Base-by-base conservation (phyloP, 805 yeast species). In the Nakazawaea pomicola region DNA sequence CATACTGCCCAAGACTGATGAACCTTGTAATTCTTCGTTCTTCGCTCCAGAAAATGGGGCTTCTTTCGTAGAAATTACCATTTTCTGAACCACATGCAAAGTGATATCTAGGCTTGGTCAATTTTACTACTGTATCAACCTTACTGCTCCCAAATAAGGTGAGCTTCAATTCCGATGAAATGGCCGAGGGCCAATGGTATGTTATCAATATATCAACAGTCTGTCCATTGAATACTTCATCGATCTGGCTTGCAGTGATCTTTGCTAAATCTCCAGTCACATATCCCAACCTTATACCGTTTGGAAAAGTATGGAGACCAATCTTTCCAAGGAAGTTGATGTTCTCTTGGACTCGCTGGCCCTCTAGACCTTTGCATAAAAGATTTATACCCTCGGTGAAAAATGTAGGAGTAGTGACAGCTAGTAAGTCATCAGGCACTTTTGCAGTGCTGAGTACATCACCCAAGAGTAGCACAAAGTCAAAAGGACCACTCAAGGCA, bases 401-500 rank as follows among this genome's bases (percentile, higher is more conserved):
- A 44, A 27, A 19, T 32, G 45, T 16, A 55, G 58, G 30, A 5
- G 29, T 29, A 5, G 29, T 39, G 3, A 48, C 20, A 3, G 16
- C 23, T 6, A 33, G 34, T 3, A 41, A 36, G 19, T 41, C 47
- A 6, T 52, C 46, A 0, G 37, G 21, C 0, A 57, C 42, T 7
- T 32, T 14, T n/a, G 14, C 21, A 6, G 20, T 7, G 6, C 33
- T 11, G 8, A 42, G 31, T 1, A 66, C 55, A 47, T 74, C 74
- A 0, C 86, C 85, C 6, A 81, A 49, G 4, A 80, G 51, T 1
- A 82, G 29, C 0, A 73, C 70, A 2, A 72, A 62, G 34, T 72
- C 80, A 51, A 83, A 83, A 0, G 88, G 88, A 0, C 89, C 89
- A 33, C 78, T 78, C 49, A 76, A 80, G 17, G 53, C 44, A 49